Percentiles rank a stretch among this genome's conserved stretches.
phyloP scores from a whole-genome alignment of 768 basidiomycete genomes.

The Calocybe indica region DNA sequence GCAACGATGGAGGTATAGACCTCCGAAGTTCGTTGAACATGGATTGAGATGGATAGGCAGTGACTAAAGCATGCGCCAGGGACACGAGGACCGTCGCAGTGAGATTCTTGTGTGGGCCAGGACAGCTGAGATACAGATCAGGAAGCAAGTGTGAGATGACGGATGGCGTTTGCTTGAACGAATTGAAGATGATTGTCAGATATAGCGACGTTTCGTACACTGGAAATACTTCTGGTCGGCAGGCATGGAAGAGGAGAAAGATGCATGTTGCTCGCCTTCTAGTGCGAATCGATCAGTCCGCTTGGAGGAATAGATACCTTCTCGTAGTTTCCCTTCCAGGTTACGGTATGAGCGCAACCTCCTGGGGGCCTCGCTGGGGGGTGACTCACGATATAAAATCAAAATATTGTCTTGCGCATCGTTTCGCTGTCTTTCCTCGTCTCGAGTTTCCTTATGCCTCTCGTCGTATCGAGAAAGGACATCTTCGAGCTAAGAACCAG shows the following conservation, averaged over 20 bases:
- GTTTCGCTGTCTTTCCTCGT: slow-evolving; percentile 30
- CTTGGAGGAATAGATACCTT: slow-evolving; percentile 59
- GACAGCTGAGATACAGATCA: slow-evolving; percentile 30
- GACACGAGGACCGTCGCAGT: slow-evolving; percentile 36
- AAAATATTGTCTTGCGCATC: slow-evolving; percentile 64
- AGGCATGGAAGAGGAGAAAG: not conserved
- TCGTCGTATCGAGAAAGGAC: slow-evolving; percentile 36
- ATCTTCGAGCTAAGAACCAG: slow-evolving; percentile 37
- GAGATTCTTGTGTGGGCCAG: slow-evolving; percentile 16
- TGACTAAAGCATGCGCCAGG: slow-evolving; percentile 51
- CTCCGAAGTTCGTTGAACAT: slow-evolving; percentile 42
- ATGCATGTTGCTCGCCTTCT: slow-evolving; percentile 46
- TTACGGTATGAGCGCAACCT: not conserved
- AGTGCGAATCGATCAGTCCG: slow-evolving; percentile 57
- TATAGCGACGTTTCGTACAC: slow-evolving; percentile 73
- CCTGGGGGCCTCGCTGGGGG: not conserved
- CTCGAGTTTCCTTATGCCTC: slow-evolving; percentile 22
- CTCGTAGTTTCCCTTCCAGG: slow-evolving; percentile 65
- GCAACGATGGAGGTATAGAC: slow-evolving; percentile 32
- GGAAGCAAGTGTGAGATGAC: slow-evolving; percentile 57
- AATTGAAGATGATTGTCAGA: slow-evolving; percentile 57
- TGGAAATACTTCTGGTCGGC: slow-evolving; percentile 17
- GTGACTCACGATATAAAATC: slow-evolving; percentile 62
- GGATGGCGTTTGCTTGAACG: slow-evolving; percentile 54
- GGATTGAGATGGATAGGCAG: slow-evolving; percentile 60